These are phyloP conservation scores for Coffea canephora DNA, from an alignment of 257 asterid species.

Conservation along the genomic window DNA sequence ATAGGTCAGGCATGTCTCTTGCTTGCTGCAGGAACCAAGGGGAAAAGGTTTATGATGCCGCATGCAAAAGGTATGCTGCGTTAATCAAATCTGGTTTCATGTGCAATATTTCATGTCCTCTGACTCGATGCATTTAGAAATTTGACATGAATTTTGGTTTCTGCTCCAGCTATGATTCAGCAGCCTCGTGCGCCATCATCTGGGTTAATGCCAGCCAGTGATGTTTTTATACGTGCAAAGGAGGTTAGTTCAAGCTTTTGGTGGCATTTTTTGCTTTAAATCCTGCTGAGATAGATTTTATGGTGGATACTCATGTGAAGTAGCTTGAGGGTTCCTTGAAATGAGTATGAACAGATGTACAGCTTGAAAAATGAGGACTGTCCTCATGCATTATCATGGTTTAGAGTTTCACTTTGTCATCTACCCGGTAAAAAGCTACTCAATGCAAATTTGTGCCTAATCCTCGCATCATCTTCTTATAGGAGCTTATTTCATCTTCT, in stretches of 20 bases:
- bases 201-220: slow-evolving; percentile 88
- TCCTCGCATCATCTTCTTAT: not conserved
- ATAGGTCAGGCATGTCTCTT: slow-evolving; percentile 93
- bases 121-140: slow-evolving; percentile 7
- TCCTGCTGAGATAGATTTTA: not conserved
- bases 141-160: slow-evolving; percentile 14
- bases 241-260: slow-evolving; percentile 53
- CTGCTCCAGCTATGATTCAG: slow-evolving; percentile 81
- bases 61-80: slow-evolving; percentile 64
- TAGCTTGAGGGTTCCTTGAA: not conserved
- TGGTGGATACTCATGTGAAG: not conserved
- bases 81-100: slow-evolving; percentile 6
- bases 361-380: not conserved
- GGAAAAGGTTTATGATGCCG: slow-evolving; percentile 89
- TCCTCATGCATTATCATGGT: not conserved
- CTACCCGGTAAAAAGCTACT: not conserved
- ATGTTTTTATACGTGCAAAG: slow-evolving; percentile 78
- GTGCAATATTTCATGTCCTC: not conserved
- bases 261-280: not conserved
- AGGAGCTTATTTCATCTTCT: not conserved
- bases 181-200: slow-evolving; percentile 86
- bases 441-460: not conserved
- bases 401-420: not conserved
- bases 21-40: slow-evolving; percentile 87
- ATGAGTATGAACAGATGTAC: not conserved